phyloP scores from a whole-genome alignment of 2,329 filamentous ascomycete genomes.

The Fusarium verrucosum region DNA sequence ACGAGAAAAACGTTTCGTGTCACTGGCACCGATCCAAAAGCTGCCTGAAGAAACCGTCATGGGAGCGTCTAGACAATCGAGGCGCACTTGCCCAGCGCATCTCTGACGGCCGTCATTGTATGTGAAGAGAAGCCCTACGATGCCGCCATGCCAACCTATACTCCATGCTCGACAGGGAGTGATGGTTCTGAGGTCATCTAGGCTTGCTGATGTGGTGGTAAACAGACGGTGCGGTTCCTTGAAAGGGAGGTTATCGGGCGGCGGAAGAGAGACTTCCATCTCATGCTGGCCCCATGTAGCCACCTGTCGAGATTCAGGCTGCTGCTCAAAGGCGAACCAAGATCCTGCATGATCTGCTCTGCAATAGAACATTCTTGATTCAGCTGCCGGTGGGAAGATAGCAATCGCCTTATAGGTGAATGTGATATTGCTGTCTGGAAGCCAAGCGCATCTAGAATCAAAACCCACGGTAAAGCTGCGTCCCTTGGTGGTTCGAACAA shows the following conservation, averaged over 20 bases:
- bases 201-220: not conserved
- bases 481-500: not conserved
- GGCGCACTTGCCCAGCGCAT: not conserved
- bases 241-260: too few species aligned
- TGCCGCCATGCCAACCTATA: accelerated
- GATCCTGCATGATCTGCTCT: accelerated
- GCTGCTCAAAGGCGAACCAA: not conserved
- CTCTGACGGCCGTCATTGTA: not conserved
- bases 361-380: not conserved
- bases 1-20: too few species aligned
- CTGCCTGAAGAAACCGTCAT: accelerated
- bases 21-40: not conserved
- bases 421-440: accelerated
- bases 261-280: not conserved
- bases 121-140: not conserved
- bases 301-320: accelerated
- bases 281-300: not conserved
- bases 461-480: not conserved
- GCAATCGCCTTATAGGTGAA: not conserved
- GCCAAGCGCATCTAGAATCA: accelerated
- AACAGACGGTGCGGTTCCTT: accelerated
- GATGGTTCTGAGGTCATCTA: not conserved
- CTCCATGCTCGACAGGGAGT: not conserved
- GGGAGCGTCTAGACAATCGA: accelerated
- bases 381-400: not conserved